A percentile compares a stretch with the other conserved stretches of the same genome.
Evolutionary conservation across 352 stramenopile species (phyloP).

Genomic region (Phytophthora pluvialis): DNA sequence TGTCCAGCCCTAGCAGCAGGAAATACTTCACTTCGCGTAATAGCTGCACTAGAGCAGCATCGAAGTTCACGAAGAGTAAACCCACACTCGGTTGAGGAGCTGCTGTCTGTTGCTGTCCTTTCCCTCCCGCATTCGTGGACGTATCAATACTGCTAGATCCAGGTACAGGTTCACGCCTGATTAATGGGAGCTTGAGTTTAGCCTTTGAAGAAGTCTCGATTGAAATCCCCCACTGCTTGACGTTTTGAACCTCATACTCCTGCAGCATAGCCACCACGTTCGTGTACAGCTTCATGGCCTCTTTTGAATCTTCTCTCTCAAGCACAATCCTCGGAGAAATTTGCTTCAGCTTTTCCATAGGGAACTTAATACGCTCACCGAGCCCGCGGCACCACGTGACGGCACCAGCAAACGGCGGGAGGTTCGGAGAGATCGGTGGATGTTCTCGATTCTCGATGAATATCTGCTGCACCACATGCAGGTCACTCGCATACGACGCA

Average conservation of each 20-base stretch:
- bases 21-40: constrained; percentile 96
- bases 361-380: constrained; percentile 85
- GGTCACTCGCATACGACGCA: constrained; percentile 77
- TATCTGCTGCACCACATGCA: constrained; percentile 88
- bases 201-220: constrained; percentile 84
- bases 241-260: constrained; percentile 84
- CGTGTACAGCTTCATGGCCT: constrained; percentile 91
- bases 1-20: constrained; percentile 86
- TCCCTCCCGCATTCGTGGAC: background rate
- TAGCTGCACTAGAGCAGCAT: constrained; percentile 89
- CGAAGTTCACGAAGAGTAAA: constrained; percentile 90
- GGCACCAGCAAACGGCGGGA: constrained; percentile 90
- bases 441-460: constrained; percentile 89
- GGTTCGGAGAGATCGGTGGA: constrained; percentile 89
- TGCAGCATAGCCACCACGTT: constrained; percentile 86
- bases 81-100: constrained; percentile 15
- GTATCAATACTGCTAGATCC: constrained; percentile 17
- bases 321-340: constrained; percentile 83
- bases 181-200: constrained; percentile 89
- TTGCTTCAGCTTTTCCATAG: constrained; percentile 88
- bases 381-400: constrained; percentile 92
- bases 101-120: constrained; percentile 21
- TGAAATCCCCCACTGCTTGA: constrained; percentile 81
- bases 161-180: constrained; percentile 55
- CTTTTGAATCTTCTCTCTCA: constrained; percentile 90